phyloP scores from a whole-genome alignment of 2,329 filamentous ascomycete genomes.

The Penicillium sp. region DNA sequence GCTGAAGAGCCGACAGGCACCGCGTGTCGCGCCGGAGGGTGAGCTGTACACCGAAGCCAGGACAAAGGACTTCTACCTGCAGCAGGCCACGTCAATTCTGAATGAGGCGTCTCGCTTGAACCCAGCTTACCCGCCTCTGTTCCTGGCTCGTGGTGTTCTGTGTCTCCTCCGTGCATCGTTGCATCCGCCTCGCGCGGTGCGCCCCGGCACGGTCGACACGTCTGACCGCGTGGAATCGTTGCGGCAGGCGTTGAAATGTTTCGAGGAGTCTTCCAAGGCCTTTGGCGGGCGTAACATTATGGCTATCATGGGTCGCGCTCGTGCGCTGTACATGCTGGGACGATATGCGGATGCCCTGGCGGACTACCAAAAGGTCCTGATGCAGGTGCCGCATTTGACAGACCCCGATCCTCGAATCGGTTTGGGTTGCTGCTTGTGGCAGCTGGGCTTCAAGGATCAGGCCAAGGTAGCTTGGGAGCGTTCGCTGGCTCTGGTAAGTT shows the following conservation, averaged over 20 bases:
- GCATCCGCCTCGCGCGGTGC: constrained; percentile 69
- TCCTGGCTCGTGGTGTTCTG: constrained; percentile 86
- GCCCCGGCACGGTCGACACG: constrained; percentile 64
- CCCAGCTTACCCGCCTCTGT: constrained; percentile 86
- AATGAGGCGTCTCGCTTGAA: constrained; percentile 97
- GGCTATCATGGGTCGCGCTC: constrained; percentile 85
- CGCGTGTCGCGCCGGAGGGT: constrained; percentile 65
- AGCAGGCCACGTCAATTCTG: constrained; percentile 83
- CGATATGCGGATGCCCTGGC: constrained; percentile 82
- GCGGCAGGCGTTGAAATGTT: constrained; percentile 84
- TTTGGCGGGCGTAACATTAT: constrained; percentile 88
- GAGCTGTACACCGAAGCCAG: constrained; percentile 69
- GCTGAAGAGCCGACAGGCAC: constrained; percentile 82
- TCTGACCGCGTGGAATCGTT: constrained; percentile 75
- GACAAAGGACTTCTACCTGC: constrained; percentile 91
- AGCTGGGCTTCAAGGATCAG: constrained; percentile 90
- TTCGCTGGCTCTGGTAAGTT: constrained; percentile 70
- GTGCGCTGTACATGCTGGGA: constrained; percentile 81
- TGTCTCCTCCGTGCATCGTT: constrained; percentile 85
- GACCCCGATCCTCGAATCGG: constrained; percentile 96
- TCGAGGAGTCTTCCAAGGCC: constrained; percentile 86
- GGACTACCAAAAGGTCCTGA: constrained; percentile 82
- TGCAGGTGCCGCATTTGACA: constrained; percentile 80
- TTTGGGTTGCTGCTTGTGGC: constrained; percentile 96
- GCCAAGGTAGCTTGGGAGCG: constrained; percentile 90